A percentile compares a stretch with the other conserved stretches of the same genome.
Conservation (phyloP, 345 rosid species). For the Firmiana major region DNA sequence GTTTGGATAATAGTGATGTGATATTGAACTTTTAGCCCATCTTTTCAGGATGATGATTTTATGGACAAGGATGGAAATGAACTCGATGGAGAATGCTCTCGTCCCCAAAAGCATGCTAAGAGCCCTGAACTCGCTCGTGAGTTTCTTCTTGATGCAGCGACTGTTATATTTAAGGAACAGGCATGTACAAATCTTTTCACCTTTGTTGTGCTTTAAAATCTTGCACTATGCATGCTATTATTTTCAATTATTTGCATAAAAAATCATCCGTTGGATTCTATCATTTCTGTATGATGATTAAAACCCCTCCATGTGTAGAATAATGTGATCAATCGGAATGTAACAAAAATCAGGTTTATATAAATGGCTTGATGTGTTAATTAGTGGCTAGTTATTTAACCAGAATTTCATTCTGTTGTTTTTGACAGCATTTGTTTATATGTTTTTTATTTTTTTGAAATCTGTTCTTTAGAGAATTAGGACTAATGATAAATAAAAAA, state of each 20-base stretch:
- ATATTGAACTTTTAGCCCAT: not conserved
- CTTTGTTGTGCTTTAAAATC: not conserved
- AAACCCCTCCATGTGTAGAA: not conserved
- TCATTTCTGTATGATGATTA: not conserved
- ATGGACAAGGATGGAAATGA: slow-evolving; percentile 95
- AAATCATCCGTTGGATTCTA: not conserved
- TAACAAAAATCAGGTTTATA: not conserved
- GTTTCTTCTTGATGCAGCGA: slow-evolving; percentile 96
- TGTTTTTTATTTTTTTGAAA: not conserved
- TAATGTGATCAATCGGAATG: not conserved
- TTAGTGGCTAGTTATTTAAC: not conserved
- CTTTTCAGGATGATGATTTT: slow-evolving; percentile 82
- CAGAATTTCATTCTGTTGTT: not conserved
- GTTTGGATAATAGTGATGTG: not conserved
- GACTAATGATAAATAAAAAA: not conserved
- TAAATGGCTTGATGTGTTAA: not conserved
- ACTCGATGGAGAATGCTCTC: slow-evolving; percentile 93
- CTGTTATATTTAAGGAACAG: slow-evolving; percentile 95
- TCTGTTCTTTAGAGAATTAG: not conserved
- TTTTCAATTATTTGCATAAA: not conserved
- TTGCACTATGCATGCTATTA: slow-evolving; percentile 14
- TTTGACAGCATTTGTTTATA: not conserved
- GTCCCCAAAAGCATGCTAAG: slow-evolving; percentile 98
- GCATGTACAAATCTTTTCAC: slow-evolving; percentile 34
- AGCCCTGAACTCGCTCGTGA: slow-evolving; percentile 99